These are phyloP conservation scores for Pulchroboletus neoregius DNA, from an alignment of 1,284 basidiomycete species.

Conservation along the genomic window DNA sequence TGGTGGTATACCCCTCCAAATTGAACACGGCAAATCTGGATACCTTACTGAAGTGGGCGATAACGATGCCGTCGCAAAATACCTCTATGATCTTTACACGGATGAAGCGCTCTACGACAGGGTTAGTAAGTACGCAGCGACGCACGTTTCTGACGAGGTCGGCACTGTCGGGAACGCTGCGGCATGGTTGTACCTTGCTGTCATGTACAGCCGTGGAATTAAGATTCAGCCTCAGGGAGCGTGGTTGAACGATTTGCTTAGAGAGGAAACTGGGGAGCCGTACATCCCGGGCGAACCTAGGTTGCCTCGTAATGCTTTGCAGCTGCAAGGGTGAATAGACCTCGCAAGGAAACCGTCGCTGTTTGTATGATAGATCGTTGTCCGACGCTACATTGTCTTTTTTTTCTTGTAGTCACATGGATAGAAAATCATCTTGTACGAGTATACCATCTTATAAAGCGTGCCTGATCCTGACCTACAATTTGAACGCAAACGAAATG, in stretches of 20 bases:
- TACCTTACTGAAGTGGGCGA: conserved; percentile 74
- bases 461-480: conserved; percentile 1
- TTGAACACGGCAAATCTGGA: conserved; percentile 78
- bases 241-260: conserved; percentile 76
- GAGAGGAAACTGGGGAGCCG: conserved; percentile 65
- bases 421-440: conserved; percentile 14
- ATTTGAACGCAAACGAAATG: too few relatives aligned
- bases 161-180: conserved; percentile 76
- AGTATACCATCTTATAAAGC: conserved; percentile 13
- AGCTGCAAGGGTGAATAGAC: conserved; percentile 43
- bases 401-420: conserved; percentile 3
- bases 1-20: conserved; percentile 86
- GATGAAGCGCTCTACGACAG: conserved; percentile 60
- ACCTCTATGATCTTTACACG: conserved; percentile 72
- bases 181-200: conserved; percentile 77
- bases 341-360: neutral
- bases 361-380: conserved; percentile 13
- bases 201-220: conserved; percentile 68
- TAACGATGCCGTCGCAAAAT: conserved; percentile 65
- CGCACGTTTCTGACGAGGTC: conserved; percentile 77
- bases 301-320: conserved; percentile 54
- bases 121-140: conserved; percentile 66
- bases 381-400: neutral
- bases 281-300: conserved; percentile 63
- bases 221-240: conserved; percentile 73